Conservation (phyloP, 78 protist genomes). For the Planoprotostelium fungivorum region DNA sequence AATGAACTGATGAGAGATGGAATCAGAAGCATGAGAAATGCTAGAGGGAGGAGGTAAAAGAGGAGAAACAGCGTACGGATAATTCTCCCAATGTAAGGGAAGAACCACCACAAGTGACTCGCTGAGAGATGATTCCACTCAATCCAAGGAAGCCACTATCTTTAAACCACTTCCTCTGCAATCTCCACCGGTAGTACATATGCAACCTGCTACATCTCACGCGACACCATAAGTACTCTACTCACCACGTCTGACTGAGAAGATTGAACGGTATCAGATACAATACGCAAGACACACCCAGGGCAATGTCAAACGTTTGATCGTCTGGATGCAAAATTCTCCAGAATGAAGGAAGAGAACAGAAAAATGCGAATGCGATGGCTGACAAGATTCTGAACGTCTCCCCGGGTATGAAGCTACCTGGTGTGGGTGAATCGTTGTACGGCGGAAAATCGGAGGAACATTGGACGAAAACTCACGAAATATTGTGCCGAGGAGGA, state of each 20-base stretch:
- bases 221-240: too few species aligned
- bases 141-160: background rate
- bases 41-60: too few species aligned
- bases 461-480: too few species aligned
- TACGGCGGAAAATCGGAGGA: too few species aligned
- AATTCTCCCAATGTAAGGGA: background rate
- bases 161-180: background rate
- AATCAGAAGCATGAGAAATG: too few species aligned
- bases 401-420: background rate
- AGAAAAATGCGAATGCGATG: background rate
- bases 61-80: too few species aligned
- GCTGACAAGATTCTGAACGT: background rate
- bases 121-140: background rate
- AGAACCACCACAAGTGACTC: background rate
- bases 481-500: background rate
- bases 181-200: background rate
- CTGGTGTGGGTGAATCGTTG: background rate
- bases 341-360: background rate
- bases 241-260: background rate
- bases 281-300: background rate
- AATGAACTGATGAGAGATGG: too few species aligned
- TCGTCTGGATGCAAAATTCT: background rate
- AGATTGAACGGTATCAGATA: background rate
- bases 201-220: too few species aligned
- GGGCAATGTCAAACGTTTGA: background rate